Conservation (phyloP, 83 land plant genomes). For the Diphasiastrum complanatum region DNA sequence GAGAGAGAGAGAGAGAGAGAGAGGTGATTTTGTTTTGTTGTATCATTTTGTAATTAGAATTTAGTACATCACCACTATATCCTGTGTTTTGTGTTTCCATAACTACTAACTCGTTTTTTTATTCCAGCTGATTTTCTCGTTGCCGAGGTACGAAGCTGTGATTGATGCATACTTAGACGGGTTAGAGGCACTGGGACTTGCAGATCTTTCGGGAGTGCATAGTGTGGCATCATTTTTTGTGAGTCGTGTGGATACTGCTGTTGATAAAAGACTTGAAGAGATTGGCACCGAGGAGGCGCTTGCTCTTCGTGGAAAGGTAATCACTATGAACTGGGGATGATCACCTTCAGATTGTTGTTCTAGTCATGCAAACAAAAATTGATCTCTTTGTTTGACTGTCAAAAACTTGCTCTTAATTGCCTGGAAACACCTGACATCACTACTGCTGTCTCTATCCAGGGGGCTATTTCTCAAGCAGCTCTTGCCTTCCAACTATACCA, state of each 20-base stretch:
- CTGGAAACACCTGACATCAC: not conserved
- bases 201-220: constrained; percentile 72
- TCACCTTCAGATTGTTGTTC: no score
- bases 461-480: constrained; percentile 88
- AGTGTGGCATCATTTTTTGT: constrained; percentile 99
- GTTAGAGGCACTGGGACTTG: constrained; percentile 66
- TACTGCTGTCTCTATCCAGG: constrained; percentile 38
- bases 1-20: no score
- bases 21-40: no score
- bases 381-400: constrained; percentile 3
- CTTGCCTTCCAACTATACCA: constrained; percentile 90
- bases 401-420: not conserved
- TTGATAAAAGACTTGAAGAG: constrained; percentile 85
- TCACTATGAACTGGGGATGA: no score
- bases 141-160: constrained; percentile 88
- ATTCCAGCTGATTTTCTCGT: constrained; percentile 86
- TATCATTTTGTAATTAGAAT: no score
- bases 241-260: constrained; percentile 80
- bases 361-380: no score
- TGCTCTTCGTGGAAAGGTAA: constrained; percentile 89
- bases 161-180: constrained; percentile 98
- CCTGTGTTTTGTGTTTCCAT: not conserved
- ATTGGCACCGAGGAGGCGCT: constrained; percentile 93
- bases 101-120: not conserved
- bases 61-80: not conserved